These are phyloP conservation scores for Spergularia marina DNA, from an alignment of 148 eudicot species.

Conservation along the genomic window DNA sequence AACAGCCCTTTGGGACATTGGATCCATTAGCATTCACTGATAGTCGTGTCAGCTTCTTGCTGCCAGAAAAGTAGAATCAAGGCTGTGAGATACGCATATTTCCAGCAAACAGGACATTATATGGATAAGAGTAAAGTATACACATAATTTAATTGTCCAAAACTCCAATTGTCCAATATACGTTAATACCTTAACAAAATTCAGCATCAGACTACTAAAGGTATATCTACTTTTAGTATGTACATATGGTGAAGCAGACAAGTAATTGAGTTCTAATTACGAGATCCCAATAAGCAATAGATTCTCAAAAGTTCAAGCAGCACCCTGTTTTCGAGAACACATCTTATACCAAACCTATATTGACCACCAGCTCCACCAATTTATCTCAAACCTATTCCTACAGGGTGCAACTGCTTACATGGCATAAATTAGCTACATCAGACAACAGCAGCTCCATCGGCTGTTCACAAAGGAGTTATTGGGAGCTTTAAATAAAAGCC, in stretches of 20 bases:
- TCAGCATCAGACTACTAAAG: background rate
- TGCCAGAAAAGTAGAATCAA: constrained; percentile 29
- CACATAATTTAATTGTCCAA: background rate
- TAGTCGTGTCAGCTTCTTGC: constrained; percentile 69
- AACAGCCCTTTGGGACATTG: constrained; percentile 67
- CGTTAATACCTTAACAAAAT: background rate
- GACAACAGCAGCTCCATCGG: background rate
- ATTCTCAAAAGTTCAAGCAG: constrained; percentile 1
- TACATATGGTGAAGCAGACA: background rate
- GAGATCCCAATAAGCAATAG: background rate
- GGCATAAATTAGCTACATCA: background rate
- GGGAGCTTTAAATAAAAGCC: background rate
- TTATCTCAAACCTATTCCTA: background rate
- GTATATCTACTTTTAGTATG: background rate
- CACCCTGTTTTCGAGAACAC: background rate
- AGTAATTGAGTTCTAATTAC: background rate
- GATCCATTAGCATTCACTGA: constrained; percentile 89
- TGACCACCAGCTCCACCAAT: background rate
- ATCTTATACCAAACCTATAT: background rate
- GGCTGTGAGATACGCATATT: background rate
- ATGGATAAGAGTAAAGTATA: background rate
- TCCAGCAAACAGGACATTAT: background rate
- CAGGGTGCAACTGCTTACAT: background rate
- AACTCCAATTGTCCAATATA: background rate
- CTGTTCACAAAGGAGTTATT: background rate